Base-by-base conservation (phyloP, 2,329 filamentous ascomycete species). In the Penicillium vulpinum region DNA sequence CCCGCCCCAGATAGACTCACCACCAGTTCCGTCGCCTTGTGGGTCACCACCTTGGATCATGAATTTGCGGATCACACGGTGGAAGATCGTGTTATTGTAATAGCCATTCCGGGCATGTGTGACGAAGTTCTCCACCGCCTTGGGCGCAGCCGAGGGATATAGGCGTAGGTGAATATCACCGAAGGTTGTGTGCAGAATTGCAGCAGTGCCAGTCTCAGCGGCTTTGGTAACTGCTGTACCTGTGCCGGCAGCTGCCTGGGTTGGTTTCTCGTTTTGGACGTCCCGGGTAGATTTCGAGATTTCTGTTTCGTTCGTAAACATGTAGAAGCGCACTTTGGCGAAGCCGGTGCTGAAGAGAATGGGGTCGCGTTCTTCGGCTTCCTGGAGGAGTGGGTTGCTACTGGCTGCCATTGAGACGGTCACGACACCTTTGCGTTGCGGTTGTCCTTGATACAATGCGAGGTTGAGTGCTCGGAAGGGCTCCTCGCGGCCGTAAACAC, bases 391-490 rank as follows among this genome's bases (percentile, higher is more conserved):
- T 0, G 95, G 94, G 72, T 99, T 99, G 66, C 85, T 89, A 33
- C 91, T 96, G 0, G 95, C 94, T 1, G 94, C 95, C 94, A 99
- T 99, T 63, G 92, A 92, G 24, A 97, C 89, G 0, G 95, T 99
- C 4, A 94, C 90, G 16, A 97, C 79, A 13, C 89, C 90, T 74
- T 97, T 97, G 77, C 93, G 95, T 73, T 96, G 90, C 0, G 94
- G 94, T 64, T 93, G 90, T 44, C 94, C 95, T 79, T 99, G 95
- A 73, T 99, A 99, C 6, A 99, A 77, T 18, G 89, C 85, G 13
- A 99, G 78, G 71, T 92, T 90, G 54, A 97, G 80, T 0, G 91
- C 85, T 26, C 94, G 87, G 67, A 97, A 88, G 40, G 89, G 87
- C 70, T 99, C 94, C 48, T 97, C 93, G 67, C 88, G 89, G 43